Evolutionary conservation across 345 rosid genomes (phyloP).

Genomic region (Eucalyptus victrix): DNA sequence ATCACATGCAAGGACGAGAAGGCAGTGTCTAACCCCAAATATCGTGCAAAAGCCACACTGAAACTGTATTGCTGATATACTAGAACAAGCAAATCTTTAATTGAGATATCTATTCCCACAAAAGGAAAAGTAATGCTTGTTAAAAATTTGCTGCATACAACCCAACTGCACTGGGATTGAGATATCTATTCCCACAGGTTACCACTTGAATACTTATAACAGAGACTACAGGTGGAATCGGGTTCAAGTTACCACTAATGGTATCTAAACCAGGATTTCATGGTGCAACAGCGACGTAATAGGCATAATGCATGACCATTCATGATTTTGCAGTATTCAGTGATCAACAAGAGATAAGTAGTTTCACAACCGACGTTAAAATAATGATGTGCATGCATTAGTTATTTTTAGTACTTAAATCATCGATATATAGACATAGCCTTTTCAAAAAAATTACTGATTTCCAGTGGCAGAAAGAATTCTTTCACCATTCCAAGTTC

Average conservation of each 20-base stretch:
- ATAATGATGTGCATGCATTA: not conserved
- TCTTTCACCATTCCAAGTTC: not conserved
- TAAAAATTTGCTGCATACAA: not conserved
- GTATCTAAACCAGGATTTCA: not conserved
- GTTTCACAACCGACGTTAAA: no score
- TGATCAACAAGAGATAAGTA: not conserved
- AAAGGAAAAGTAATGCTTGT: not conserved
- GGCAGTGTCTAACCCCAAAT: not conserved
- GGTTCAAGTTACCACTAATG: not conserved
- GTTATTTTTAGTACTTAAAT: not conserved
- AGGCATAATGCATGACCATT: not conserved
- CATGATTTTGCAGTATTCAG: constrained; percentile 4
- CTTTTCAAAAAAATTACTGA: not conserved
- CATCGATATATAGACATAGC: not conserved
- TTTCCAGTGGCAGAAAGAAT: not conserved
- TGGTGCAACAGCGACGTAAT: not conserved
- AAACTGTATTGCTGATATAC: not conserved
- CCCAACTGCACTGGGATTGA: not conserved
- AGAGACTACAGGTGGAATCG: not conserved
- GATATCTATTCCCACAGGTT: not conserved
- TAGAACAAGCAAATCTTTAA: not conserved
- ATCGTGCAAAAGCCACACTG: not conserved
- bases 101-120: not conserved
- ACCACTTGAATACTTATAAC: not conserved
- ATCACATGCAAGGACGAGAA: not conserved